Evolutionary conservation across 345 rosid species (phyloP).

Genomic region (Dovyalis caffra): DNA sequence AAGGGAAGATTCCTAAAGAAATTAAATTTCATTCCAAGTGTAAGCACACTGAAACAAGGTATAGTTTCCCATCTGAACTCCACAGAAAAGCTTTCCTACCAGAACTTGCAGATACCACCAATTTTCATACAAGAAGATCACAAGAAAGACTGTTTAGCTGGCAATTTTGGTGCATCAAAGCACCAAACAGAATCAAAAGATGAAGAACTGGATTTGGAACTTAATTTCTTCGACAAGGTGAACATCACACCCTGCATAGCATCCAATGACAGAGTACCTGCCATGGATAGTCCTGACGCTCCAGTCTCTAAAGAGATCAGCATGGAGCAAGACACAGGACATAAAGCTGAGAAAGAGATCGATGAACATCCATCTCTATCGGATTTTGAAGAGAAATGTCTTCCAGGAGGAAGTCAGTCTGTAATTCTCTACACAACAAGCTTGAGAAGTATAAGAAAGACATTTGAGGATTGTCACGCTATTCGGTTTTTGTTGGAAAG

Average conservation of each 20-base stretch:
- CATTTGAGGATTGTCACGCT: conserved; percentile 70
- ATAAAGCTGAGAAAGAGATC: neutral
- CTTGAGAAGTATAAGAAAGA: conserved; percentile 73
- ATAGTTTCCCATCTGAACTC: conserved; percentile 38
- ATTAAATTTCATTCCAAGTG: conserved; percentile 46
- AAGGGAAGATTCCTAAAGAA: conserved; percentile 67
- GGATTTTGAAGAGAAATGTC: conserved; percentile 54
- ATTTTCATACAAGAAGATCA: conserved; percentile 25
- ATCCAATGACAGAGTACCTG: neutral
- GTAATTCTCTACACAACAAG: conserved; percentile 79
- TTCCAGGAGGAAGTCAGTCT: conserved; percentile 64
- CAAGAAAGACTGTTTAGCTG: conserved; percentile 19
- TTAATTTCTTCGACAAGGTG: conserved; percentile 13
- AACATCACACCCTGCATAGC: conserved; percentile 12
- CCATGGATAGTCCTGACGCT: conserved; percentile 15
- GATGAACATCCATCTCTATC: conserved; percentile 24
- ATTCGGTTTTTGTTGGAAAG: conserved; percentile 63
- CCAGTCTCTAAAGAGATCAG: conserved; percentile 15
- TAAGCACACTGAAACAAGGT: conserved; percentile 44
- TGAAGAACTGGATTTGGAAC: conserved; percentile 21
- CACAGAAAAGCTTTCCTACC: conserved; percentile 14
- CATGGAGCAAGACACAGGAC: neutral
- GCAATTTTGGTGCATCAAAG: neutral
- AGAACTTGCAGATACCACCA: conserved; percentile 24
- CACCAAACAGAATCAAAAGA: conserved; percentile 22